Evolutionary conservation across 768 basidiomycete species (phyloP).

Genomic region (Lyophyllum shimeji): DNA sequence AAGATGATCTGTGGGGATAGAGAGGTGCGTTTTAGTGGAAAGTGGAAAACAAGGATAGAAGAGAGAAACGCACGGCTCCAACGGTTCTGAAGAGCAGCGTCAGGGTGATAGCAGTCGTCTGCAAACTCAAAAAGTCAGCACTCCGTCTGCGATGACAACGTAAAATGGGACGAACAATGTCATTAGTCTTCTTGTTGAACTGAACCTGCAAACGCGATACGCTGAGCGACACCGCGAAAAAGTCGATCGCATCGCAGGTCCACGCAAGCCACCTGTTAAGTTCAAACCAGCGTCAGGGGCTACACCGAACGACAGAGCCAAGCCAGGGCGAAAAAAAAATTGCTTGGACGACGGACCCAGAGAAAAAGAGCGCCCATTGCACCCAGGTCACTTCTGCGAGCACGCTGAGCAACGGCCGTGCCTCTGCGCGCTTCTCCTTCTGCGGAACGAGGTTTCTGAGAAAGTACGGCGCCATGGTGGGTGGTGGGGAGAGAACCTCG

Average conservation of each 20-base stretch:
- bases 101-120: constrained; percentile 85
- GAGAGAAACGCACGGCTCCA: constrained; percentile 52
- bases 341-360: constrained; percentile 43
- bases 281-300: too few relatives aligned
- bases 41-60: background rate
- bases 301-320: too few relatives aligned
- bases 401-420: constrained; percentile 43
- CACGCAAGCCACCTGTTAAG: constrained; percentile 72
- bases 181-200: constrained; percentile 40
- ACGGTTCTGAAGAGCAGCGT: constrained; percentile 89
- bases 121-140: background rate
- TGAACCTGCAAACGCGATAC: constrained; percentile 45
- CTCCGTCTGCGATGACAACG: background rate
- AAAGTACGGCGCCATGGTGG: constrained; percentile 50
- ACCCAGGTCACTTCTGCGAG: constrained; percentile 44
- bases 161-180: constrained; percentile 37
- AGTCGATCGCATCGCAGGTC: constrained; percentile 87
- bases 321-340: background rate
- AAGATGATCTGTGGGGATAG: constrained; percentile 57
- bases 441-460: constrained; percentile 44
- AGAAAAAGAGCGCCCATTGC: constrained; percentile 60
- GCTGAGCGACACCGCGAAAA: constrained; percentile 74
- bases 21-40: background rate
- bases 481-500: background rate
- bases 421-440: constrained; percentile 36